Evolutionary conservation across 768 basidiomycete species (phyloP), one percentile per base, ranked within the genome.

Genomic region (Botryobasidium botryosum): DNA sequence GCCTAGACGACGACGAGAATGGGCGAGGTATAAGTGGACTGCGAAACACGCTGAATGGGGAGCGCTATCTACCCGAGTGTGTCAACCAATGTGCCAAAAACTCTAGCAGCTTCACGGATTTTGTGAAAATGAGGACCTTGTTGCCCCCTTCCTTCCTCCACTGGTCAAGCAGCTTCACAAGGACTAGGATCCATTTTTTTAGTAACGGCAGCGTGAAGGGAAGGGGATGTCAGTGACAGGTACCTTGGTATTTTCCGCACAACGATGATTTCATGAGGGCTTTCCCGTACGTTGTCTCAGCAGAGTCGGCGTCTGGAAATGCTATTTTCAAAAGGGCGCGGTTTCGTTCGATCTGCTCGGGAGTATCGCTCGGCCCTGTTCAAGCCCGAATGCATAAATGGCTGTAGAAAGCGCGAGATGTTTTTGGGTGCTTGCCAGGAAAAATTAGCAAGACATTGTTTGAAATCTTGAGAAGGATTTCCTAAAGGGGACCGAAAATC

Each of bases 41-140:
- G n/a, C n/a, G n/a, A n/a, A n/a, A n/a, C n/a, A n/a, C n/a, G n/a
- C n/a, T n/a, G n/a, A n/a, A n/a, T n/a, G n/a, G n/a, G n/a, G n/a
- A n/a, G n/a, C n/a, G n/a, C n/a, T n/a, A n/a, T n/a, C n/a, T n/a
- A n/a, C n/a, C n/a, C n/a, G n/a, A n/a, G n/a, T n/a, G n/a, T n/a
- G n/a, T n/a, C n/a, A n/a, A n/a, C n/a, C n/a, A n/a, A n/a, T n/a
- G n/a, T n/a, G n/a, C n/a, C n/a, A n/a, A n/a, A n/a, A n/a, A 86
- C 15, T 82, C 79, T 10, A 96, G 66, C 21, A 96, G 62, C 57
- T 90, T 87, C 45, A 91, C 84, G 1, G 85, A 82, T 58, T 88
- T 88, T 2, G 88, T 90, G 61, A 96, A 96, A 47, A 96, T 77
- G 35, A 96, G 66, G 32, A 94, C 86, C 62, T 94, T 96, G 61